phyloP scores from a whole-genome alignment of 179 eudicot species.

The Silene coronaria region DNA sequence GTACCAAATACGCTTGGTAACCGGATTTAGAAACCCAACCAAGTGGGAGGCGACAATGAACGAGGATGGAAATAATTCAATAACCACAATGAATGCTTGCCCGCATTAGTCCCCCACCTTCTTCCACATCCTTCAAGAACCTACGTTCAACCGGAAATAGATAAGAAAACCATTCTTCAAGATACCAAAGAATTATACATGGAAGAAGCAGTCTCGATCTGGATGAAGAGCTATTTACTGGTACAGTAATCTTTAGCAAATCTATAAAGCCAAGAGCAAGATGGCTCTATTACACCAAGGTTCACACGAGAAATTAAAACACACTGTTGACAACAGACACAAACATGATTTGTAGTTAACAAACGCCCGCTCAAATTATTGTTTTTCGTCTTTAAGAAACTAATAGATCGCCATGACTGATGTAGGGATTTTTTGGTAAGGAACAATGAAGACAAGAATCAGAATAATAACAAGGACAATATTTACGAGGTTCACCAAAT shows the following conservation, averaged over 20 bases:
- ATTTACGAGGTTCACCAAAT: too few relatives aligned
- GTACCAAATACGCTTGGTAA: not conserved
- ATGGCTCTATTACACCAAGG: not conserved
- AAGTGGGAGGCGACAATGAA: not conserved
- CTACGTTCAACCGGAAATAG: constrained; percentile 29
- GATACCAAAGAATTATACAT: not conserved
- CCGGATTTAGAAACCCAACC: not conserved
- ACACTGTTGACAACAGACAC: not conserved
- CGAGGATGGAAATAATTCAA: constrained; percentile 22
- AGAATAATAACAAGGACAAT: too few relatives aligned
- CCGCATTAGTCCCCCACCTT: constrained; percentile 60
- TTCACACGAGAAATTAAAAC: not conserved
- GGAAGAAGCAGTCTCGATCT: not conserved
- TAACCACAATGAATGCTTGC: constrained; percentile 42
- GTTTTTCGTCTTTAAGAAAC: not conserved
- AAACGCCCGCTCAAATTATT: not conserved
- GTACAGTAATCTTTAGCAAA: not conserved
- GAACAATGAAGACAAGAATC: too few relatives aligned
- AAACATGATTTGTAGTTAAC: not conserved
- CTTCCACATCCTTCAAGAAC: constrained; percentile 80
- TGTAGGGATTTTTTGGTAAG: too few relatives aligned
- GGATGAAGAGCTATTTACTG: not conserved
- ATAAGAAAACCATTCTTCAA: not conserved
- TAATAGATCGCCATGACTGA: too few relatives aligned
- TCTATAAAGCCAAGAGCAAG: not conserved